phyloP scores from a whole-genome alignment of 2,329 filamentous ascomycete genomes.

The Pseudogymnoascus destructans region DNA sequence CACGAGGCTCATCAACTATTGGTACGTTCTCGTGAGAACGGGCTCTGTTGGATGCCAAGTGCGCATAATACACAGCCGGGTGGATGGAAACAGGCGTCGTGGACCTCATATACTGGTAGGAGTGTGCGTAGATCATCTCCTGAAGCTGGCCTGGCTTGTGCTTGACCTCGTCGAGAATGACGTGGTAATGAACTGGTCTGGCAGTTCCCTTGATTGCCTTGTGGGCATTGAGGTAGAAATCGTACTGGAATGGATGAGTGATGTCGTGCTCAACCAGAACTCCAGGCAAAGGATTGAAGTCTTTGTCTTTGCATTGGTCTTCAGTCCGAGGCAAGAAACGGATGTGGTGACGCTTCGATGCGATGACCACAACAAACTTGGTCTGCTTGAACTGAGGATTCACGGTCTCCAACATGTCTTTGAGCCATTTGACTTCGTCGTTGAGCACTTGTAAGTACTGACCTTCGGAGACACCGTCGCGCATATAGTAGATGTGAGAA shows the following conservation, averaged over 20 bases:
- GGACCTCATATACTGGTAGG: slow-evolving; percentile 82
- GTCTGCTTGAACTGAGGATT: slow-evolving; percentile 13
- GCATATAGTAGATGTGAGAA: slow-evolving; percentile 75
- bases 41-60: slow-evolving; percentile 72
- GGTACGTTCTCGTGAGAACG: slow-evolving; percentile 53
- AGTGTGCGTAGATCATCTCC: slow-evolving; percentile 86
- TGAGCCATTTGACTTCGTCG: slow-evolving; percentile 46
- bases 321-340: slow-evolving; percentile 61
- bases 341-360: slow-evolving; percentile 87
- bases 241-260: slow-evolving; percentile 83
- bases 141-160: slow-evolving; percentile 59
- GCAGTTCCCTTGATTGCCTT: slow-evolving; percentile 87
- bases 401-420: slow-evolving; percentile 44
- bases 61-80: slow-evolving; percentile 91
- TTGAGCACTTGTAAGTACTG: slow-evolving; percentile 72
- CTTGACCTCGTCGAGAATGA: slow-evolving; percentile 69
- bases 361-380: slow-evolving; percentile 75
- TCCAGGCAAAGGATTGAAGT: slow-evolving; percentile 72
- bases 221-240: slow-evolving; percentile 65
- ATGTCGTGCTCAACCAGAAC: slow-evolving; percentile 79
- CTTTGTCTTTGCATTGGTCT: slow-evolving; percentile 46
- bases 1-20: slow-evolving; percentile 32
- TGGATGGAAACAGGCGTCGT: slow-evolving; percentile 76
- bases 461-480: slow-evolving; percentile 81
- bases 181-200: slow-evolving; percentile 82